Evolutionary conservation across 306 rosid species (phyloP).

Genomic region (Purshia tridentata): DNA sequence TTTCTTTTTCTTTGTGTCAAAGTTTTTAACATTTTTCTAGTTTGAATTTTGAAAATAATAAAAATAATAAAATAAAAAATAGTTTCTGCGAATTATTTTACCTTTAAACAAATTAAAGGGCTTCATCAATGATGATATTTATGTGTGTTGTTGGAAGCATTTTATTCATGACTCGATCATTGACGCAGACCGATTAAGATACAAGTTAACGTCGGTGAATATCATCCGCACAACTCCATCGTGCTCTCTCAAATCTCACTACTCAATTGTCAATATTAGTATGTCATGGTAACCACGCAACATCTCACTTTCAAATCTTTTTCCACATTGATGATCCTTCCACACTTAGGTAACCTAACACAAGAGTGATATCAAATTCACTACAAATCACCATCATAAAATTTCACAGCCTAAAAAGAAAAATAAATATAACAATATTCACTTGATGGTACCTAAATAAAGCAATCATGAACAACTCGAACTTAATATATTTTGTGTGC

Average conservation of each 20-base stretch:
- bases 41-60: no score
- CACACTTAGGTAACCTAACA: not conserved
- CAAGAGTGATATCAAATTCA: not conserved
- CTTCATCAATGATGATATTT: no score
- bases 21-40: no score
- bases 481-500: not conserved
- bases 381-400: not conserved
- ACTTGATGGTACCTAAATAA: no score
- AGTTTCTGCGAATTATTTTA: no score
- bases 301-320: conserved; percentile 6
- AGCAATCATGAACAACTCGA: no score
- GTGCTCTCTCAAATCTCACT: not conserved
- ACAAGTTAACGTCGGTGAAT: not conserved
- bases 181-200: not conserved
- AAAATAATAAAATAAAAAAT: no score
- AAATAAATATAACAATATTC: not conserved
- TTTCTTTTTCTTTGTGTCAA: no score
- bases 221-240: conserved; percentile 21
- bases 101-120: no score
- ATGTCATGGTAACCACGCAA: conserved; percentile 16
- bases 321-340: not conserved
- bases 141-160: not conserved
- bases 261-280: no score
- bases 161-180: not conserved
- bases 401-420: not conserved